Evolutionary conservation across 495 filamentous ascomycete species (phyloP), one percentile per base, ranked within the genome.

Genomic region (Haplographium delicatum): DNA sequence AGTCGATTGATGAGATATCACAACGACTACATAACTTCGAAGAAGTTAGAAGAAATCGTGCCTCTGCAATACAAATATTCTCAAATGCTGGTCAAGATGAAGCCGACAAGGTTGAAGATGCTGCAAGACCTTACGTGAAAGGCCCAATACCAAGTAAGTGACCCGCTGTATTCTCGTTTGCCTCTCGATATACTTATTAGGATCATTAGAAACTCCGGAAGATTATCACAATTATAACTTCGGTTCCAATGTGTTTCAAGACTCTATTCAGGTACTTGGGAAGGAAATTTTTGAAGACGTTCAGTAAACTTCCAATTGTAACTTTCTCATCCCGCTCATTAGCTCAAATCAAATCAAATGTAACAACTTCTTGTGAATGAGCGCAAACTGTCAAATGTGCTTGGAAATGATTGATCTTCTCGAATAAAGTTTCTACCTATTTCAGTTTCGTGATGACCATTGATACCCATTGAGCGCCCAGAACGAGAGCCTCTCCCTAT

Each of bases 1-100:
- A n/a, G n/a, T n/a, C 42, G 61, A 57, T 8, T 56, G 27, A 8
- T 38, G 11, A 19, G 33, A 33, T 15, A 4, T 54, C 5, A 27
- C 37, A 35, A 34, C 67, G 78, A 2, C 55, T 84, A 4, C 61
- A 61, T 38, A 33, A 82, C 0, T 86, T 80, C 49, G 70, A 84
- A 45, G 59, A 69, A 18, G 66, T 68, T n/a, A 62, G 80, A 10
- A 71, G 72, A 23, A 64, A 69, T 39, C 71, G 81, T 15, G 76
- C 76, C 1, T 71, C 71, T 19, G 67, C 56, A 2, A 72, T 83
- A 6, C 79, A 83, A 50, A 60, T 75, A 19, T 70, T 76, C 60
- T 64, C 61, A 35, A 67, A 62, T 22, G 61, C 54, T 3, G 62
- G 58, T 1, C 26, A 41, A 8, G 63, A 65, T 4, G 61, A 67